Evolutionary conservation across 306 rosid species (phyloP).

Genomic region (Astragalus glycyphyllos): DNA sequence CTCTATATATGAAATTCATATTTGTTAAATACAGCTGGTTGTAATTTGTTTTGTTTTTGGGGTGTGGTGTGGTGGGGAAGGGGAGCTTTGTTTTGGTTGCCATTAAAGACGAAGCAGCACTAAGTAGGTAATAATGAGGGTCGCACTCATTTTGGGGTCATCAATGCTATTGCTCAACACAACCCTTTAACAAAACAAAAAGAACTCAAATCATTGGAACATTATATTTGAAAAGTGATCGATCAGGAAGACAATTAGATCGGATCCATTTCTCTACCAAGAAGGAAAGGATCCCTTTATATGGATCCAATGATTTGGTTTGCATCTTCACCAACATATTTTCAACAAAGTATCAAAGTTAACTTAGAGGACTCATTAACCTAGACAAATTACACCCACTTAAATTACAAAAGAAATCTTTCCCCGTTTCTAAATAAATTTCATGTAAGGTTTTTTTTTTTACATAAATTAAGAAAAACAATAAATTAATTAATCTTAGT

Average conservation of each 20-base stretch:
- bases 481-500: no score
- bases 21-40: no score
- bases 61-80: conserved; percentile 6
- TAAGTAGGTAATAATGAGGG: conserved; percentile 56
- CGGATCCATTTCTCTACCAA: conserved; percentile 50
- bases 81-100: conserved; percentile 31
- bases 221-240: conserved; percentile 56
- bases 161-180: conserved; percentile 3
- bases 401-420: no score
- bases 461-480: no score
- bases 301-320: conserved; percentile 64
- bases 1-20: no score
- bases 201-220: conserved; percentile 69
- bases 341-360: conserved; percentile 72
- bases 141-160: conserved; percentile 47
- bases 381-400: no score
- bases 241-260: background rate
- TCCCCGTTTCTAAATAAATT: no score
- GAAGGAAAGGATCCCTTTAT: conserved; percentile 77
- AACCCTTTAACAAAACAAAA: conserved; percentile 51
- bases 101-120: conserved; percentile 46
- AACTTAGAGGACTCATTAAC: conserved; percentile 16
- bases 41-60: no score
- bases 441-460: no score
- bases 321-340: conserved; percentile 61